These are phyloP conservation scores for Trichoderma simmonsii DNA, from an alignment of 2,329 filamentous ascomycete genomes.

Conservation along the genomic window DNA sequence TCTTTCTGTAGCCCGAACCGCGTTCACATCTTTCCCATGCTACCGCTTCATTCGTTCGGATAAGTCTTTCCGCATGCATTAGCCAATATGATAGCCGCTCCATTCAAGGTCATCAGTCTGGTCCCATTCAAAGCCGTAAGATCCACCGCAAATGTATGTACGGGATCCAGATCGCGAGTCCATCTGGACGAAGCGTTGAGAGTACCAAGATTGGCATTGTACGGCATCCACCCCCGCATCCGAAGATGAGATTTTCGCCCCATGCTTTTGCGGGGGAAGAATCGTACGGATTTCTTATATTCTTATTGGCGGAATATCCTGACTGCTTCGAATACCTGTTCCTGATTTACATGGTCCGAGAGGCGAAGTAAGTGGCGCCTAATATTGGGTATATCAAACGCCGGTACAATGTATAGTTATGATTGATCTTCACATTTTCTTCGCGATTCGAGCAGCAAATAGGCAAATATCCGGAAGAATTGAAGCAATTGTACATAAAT, in stretches of 20 bases:
- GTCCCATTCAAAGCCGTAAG: neutral
- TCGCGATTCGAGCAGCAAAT: neutral
- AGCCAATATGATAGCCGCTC: neutral
- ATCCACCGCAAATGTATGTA: neutral
- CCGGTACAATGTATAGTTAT: neutral
- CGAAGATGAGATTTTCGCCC: neutral
- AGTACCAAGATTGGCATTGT: neutral
- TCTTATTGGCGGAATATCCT: neutral
- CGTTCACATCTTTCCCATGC: neutral
- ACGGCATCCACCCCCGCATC: neutral
- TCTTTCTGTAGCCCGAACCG: neutral
- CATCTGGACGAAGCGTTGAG: neutral
- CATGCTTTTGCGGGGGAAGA: neutral
- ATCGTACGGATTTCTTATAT: neutral
- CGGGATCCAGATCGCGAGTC: neutral
- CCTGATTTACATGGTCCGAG: neutral
- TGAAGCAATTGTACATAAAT: neutral
- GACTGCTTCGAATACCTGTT: neutral
- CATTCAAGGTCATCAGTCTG: neutral
- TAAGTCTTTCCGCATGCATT: neutral
- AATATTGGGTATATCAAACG: neutral
- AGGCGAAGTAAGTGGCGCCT: neutral
- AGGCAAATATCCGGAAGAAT: slow-evolving; percentile 3
- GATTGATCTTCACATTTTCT: neutral
- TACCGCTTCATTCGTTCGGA: neutral